Conservation (phyloP, 208 protist genomes). For the Leishmania lainsoni region DNA sequence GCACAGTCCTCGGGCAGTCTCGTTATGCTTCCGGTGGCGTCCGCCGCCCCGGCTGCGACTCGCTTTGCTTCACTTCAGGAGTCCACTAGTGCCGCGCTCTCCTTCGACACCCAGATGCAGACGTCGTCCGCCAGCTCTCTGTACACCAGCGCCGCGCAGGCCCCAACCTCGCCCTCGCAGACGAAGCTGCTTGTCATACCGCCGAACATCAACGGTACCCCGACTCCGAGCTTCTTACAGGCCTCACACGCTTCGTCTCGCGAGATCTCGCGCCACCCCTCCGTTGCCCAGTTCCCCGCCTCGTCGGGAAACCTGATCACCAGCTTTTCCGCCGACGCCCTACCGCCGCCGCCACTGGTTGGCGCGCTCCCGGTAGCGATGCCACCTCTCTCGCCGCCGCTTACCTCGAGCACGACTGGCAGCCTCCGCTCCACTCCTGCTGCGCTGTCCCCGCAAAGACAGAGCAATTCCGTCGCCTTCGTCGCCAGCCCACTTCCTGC, state of each 20-base stretch:
- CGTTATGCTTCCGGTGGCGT: constrained; percentile 23
- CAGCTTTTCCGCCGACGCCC: constrained; percentile 13
- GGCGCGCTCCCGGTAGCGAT: constrained; percentile 35
- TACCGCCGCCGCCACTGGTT: not conserved
- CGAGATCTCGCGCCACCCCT: constrained; percentile 22
- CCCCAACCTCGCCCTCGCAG: constrained; percentile 16
- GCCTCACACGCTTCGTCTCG: constrained; percentile 18
- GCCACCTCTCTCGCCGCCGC: constrained; percentile 35
- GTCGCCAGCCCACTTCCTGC: constrained; percentile 11
- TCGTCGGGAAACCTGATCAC: constrained; percentile 6
- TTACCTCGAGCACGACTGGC: constrained; percentile 28
- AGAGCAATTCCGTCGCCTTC: not conserved
- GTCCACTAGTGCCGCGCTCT: constrained; percentile 15
- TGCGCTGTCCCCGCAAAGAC: constrained; percentile 11
- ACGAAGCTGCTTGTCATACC: constrained; percentile 40
- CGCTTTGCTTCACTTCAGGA: constrained; percentile 23
- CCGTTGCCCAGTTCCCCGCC: constrained; percentile 20
- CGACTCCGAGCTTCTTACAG: constrained; percentile 18
- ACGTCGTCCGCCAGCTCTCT: constrained; percentile 21
- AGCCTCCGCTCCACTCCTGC: constrained; percentile 43
- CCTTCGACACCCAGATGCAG: constrained; percentile 12
- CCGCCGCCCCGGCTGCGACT: not conserved
- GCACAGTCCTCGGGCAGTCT: constrained; percentile 4
- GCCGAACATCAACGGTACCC: constrained; percentile 36
- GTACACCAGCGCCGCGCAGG: constrained; percentile 33